Base-by-base conservation (phyloP, 345 rosid species). In the Camelina laxa region DNA sequence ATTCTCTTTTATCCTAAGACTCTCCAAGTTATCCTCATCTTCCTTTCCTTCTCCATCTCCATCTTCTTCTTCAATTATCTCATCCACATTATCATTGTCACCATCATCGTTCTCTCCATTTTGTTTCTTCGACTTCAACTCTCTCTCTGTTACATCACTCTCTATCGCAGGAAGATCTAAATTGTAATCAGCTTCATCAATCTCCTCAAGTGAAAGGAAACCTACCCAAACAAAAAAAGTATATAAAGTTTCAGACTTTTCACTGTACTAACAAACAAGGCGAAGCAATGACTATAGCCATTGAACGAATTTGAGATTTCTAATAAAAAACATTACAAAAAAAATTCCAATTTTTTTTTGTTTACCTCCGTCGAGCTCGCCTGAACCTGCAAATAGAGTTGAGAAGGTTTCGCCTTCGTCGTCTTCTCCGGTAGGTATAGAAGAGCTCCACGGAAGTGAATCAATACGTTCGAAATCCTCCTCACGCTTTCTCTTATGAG, bases 181-280 rank as follows among this genome's bases (percentile, higher is more conserved):
- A 36, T 74, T 80, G 33, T 88, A 94, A 67, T 83, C 91, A 70
- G 82, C 83, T 80, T 86, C 96, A 57, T 91, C 93, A 77, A 94
- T 84, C 85, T 94, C 98, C 61, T 94, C 98, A 8, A 94, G 95
- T 12, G 93, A 88, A 74, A 88, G 92, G 84, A 93, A 91, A 20
- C 96, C 97, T 93, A 73, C 73, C 27, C 53, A 70, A 5, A 55
- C 33, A 17, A 62, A n/a, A n/a, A n/a, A n/a, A 55, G 31, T 48
- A 74, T 48, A 73, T 16, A 59, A 76, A 44, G 14, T 38, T 48
- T 24, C 65, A 61, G 27, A 59, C 65, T 65, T 27, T 67, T 45
- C 36, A 69, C 0, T 61, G 47, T 50, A 19, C 55, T 20, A 60
- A 60, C 38, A 33, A 60, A 60, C 38, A 33, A 58, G 13, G 20